A percentile compares a stretch with the other conserved stretches of the same genome.
Evolutionary conservation across 306 rosid species (phyloP).

Genomic region (Gastrolobium villosum): DNA sequence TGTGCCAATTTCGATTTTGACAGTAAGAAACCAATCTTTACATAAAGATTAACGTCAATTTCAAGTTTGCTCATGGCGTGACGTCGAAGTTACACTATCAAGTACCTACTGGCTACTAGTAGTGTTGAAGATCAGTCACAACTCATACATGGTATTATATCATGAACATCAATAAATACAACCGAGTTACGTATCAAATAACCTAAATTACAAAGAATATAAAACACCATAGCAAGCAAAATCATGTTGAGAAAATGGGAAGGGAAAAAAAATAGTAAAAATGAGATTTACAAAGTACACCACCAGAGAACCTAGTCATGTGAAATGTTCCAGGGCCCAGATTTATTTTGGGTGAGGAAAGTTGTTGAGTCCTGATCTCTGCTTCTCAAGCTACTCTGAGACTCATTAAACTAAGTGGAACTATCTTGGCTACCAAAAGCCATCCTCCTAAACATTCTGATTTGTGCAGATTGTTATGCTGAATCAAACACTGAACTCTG

Average conservation of each 20-base stretch:
- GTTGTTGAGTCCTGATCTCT: slow-evolving; percentile 58
- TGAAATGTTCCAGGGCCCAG: slow-evolving; percentile 72
- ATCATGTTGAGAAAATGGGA: slow-evolving; percentile 46
- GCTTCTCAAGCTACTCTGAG: slow-evolving; percentile 81
- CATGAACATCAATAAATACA: slow-evolving; percentile 42
- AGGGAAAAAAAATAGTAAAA: background rate
- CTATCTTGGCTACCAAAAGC: slow-evolving; percentile 91
- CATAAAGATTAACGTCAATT: no score
- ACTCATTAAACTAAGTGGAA: slow-evolving; percentile 61
- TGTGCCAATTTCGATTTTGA: no score
- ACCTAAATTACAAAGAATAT: slow-evolving; percentile 50
- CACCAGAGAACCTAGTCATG: slow-evolving; percentile 38
- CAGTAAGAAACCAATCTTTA: no score
- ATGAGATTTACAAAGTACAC: slow-evolving; percentile 59
- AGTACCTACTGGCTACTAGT: background rate
- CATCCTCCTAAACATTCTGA: slow-evolving; percentile 88
- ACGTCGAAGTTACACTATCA: no score
- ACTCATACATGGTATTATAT: slow-evolving; percentile 15
- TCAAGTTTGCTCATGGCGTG: no score
- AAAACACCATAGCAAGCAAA: slow-evolving; percentile 47
- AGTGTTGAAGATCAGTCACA: background rate
- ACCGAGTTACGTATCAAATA: slow-evolving; percentile 34
- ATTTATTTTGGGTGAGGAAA: slow-evolving; percentile 54
- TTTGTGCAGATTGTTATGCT: slow-evolving; percentile 80
- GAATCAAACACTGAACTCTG: slow-evolving; percentile 79